Percentiles rank a stretch among this genome's conserved stretches.
Conservation (phyloP, 208 protist genomes). For the Crithidia fasciculata region DNA sequence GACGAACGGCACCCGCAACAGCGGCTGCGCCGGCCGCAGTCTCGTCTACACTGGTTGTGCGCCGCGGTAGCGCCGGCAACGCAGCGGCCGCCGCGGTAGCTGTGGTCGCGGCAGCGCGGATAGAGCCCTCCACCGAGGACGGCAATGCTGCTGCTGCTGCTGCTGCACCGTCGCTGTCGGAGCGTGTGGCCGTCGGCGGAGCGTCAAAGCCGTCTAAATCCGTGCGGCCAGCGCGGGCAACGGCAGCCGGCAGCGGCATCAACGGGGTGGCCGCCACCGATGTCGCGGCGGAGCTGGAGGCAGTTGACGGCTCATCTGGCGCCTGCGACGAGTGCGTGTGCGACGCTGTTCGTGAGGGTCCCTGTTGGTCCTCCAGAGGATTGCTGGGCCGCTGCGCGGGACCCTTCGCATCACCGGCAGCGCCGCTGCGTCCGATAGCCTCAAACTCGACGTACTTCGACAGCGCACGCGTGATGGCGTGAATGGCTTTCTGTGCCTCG, state of each 20-base stretch:
- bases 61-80: neutral
- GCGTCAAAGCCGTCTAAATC: constrained; percentile 5
- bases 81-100: neutral
- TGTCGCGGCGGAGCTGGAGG: constrained; percentile 7
- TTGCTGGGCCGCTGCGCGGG: neutral
- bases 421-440: neutral
- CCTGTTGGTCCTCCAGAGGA: neutral
- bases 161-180: neutral
- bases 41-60: constrained; percentile 1
- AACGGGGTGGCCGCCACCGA: constrained; percentile 18
- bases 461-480: constrained; percentile 56
- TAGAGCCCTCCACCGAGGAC: constrained; percentile 4
- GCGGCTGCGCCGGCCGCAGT: neutral
- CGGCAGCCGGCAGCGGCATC: constrained; percentile 18
- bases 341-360: neutral
- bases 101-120: neutral
- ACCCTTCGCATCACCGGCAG: neutral
- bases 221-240: neutral
- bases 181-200: neutral
- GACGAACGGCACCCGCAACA: constrained; percentile 4
- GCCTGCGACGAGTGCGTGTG: neutral
- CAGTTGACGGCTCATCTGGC: neutral
- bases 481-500: constrained; percentile 54
- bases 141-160: neutral
- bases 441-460: constrained; percentile 59